Base-by-base conservation (phyloP, 768 basidiomycete species). In the Tylopilus felleus region DNA sequence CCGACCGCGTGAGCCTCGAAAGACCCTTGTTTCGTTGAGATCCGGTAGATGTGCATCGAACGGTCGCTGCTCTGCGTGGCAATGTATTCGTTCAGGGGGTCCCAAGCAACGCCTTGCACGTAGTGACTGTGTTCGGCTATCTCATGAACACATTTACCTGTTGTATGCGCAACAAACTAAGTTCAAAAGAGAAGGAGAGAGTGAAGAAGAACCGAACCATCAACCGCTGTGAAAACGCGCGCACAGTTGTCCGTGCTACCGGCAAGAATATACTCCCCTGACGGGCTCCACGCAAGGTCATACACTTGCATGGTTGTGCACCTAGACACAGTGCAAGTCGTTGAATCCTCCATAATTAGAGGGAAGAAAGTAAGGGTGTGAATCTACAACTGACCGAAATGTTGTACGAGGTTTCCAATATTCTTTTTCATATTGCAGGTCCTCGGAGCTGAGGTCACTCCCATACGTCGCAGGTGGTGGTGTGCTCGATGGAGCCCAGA, bases 31-130 rank as follows among this genome's bases (percentile, higher is more conserved):
- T 88, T 88, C 52, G 82, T 82, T 8, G 83, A 82, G 60, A 98
- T 84, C 57, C 82, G 81, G 72, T 98, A 93, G 60, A 99, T 85
- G 68, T 98, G 93, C 83, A 98, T 96, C 21, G 93, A 89, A 43
- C 96, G 81, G 71, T 99, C 97, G 64, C 88, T 92, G 70, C 91
- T 93, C 67, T 99, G 97, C 0, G 97, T 98, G 4, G 97, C 95
- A 56, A 99, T 91, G 66, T 90, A 98, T 70, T 97, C 93, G 69
- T 96, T 94, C 62, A 97, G 73, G 1, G 97, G 97, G 60, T 99
- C 97, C 97, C 97, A 99, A 0, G 96, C 92, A 27, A 98, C 97
- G 9, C 97, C 97, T 75, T 99, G 97, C 0, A 99, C 97, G 66
- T 91, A 98, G 71, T 98, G 96, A 31, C 81, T 84, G 71, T 99